A percentile compares a stretch with the other conserved stretches of the same genome.
Evolutionary conservation across 2,329 filamentous ascomycete species (phyloP).

Genomic region (Ascochyta fabae): DNA sequence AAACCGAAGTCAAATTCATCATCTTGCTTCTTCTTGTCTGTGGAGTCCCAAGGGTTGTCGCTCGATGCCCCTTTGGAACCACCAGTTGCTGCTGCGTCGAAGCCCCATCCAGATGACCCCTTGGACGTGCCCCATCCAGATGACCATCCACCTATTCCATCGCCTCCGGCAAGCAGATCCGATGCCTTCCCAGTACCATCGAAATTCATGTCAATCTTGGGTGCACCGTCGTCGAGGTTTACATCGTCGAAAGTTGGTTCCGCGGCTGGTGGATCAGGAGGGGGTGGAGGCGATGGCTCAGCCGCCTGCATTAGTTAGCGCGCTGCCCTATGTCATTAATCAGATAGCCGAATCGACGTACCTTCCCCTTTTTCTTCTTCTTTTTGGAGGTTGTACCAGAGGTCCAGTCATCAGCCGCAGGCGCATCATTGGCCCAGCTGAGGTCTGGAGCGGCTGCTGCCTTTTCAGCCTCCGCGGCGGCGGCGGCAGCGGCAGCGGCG

Average conservation of each 20-base stretch:
- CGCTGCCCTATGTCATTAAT: conserved; percentile 40
- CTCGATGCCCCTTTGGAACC: conserved; percentile 41
- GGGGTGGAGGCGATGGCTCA: conserved; percentile 39
- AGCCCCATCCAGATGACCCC: conserved; percentile 33
- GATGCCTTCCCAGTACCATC: conserved; percentile 41
- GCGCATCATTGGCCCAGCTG: conserved; percentile 34
- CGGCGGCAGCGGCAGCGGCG: conserved; percentile 15
- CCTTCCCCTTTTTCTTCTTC: conserved; percentile 51
- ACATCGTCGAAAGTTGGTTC: conserved; percentile 56
- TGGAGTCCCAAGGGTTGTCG: conserved; percentile 42
- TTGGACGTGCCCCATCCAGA: conserved; percentile 34
- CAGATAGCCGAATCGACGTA: conserved; percentile 44
- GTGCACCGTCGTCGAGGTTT: conserved; percentile 53
- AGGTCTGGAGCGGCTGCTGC: conserved; percentile 35
- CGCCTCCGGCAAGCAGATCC: conserved; percentile 27
- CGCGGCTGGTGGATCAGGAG: conserved; percentile 39
- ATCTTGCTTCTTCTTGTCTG: conserved; percentile 46
- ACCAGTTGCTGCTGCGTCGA: conserved; percentile 29
- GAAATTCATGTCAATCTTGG: conserved; percentile 57
- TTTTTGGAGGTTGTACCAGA: conserved; percentile 42
- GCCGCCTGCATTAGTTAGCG: conserved; percentile 29
- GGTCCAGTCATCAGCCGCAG: conserved; percentile 41
- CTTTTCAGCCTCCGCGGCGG: conserved; percentile 36
- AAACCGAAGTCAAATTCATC: conserved; percentile 47
- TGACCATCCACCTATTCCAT: conserved; percentile 30